These are phyloP conservation scores for Anthracocystis setariae DNA, from an alignment of 1,284 basidiomycete species.

Conservation along the genomic window DNA sequence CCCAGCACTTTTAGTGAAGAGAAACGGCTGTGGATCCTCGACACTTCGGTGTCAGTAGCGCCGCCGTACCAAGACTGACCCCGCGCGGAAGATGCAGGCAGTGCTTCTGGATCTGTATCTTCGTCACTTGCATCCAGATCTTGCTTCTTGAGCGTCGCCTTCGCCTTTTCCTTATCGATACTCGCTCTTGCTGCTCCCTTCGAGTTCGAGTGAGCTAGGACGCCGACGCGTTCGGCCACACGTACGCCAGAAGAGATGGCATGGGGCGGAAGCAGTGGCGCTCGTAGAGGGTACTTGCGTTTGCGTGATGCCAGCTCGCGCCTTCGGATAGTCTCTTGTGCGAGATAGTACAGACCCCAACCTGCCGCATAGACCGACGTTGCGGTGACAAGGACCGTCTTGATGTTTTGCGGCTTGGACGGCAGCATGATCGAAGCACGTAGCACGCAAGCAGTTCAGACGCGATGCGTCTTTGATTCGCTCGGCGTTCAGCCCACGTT, in stretches of 20 bases:
- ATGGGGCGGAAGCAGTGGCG: conserved; percentile 40
- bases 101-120: conserved; percentile 5
- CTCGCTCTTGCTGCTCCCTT: neutral
- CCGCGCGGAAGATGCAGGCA: conserved; percentile 8
- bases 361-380: conserved; percentile 34
- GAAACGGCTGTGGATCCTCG: conserved; percentile 68
- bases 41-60: conserved; percentile 64
- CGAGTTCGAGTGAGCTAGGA: conserved; percentile 24
- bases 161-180: conserved; percentile 6
- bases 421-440: conserved; percentile 27
- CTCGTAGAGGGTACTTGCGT: conserved; percentile 33
- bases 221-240: conserved; percentile 37
- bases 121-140: conserved; percentile 11
- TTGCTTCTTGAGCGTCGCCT: conserved; percentile 15
- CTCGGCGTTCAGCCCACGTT: neutral
- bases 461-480: neutral
- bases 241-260: conserved; percentile 35
- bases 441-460: neutral
- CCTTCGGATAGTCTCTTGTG: conserved; percentile 50
- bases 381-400: conserved; percentile 32
- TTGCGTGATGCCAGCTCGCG: conserved; percentile 34
- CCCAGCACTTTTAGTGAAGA: conserved; percentile 55
- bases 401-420: conserved; percentile 34
- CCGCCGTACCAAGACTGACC: conserved; percentile 49
- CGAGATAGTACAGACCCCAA: conserved; percentile 58